A percentile compares a stretch with the other conserved stretches of the same genome.
phyloP scores from a whole-genome alignment of 805 yeast genomes.

The Millerago galiae region DNA sequence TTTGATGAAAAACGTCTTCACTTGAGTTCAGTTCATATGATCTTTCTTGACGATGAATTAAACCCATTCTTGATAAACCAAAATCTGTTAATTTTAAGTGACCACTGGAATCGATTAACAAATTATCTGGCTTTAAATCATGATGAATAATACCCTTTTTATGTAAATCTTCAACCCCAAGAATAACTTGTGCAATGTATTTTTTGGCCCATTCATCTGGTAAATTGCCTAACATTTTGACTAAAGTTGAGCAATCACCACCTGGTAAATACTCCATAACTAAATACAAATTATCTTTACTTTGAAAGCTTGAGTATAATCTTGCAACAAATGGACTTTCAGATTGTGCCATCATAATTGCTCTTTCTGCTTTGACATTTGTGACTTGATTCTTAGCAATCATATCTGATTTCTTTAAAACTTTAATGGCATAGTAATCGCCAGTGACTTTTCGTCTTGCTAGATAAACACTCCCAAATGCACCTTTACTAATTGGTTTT shows the following conservation, averaged over 20 bases:
- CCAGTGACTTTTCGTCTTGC: slow-evolving; percentile 83
- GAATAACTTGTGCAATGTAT: slow-evolving; percentile 84
- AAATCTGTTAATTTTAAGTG: slow-evolving; percentile 93
- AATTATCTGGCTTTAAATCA: slow-evolving; percentile 91
- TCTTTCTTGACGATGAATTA: slow-evolving; percentile 68
- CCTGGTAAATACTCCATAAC: slow-evolving; percentile 97
- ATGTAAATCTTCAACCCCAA: slow-evolving; percentile 88
- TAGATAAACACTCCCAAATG: slow-evolving; percentile 91
- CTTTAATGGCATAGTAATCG: slow-evolving; percentile 93
- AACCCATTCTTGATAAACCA: slow-evolving; percentile 87
- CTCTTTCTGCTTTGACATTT: slow-evolving; percentile 90
- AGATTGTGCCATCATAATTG: slow-evolving; percentile 96
- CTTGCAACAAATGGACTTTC: slow-evolving; percentile 92
- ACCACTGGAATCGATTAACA: slow-evolving; percentile 79
- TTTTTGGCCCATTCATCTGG: slow-evolving; percentile 83
- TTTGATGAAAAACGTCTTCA: slow-evolving; percentile 20
- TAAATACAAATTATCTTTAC: slow-evolving; percentile 74
- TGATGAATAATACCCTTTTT: slow-evolving; percentile 85
- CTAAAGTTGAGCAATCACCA: slow-evolving; percentile 87
- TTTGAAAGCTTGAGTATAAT: slow-evolving; percentile 82
- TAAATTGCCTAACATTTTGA: slow-evolving; percentile 74
- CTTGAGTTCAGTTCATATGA: slow-evolving; percentile 1
- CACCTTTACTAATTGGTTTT: slow-evolving; percentile 94
- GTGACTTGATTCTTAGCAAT: slow-evolving; percentile 94
- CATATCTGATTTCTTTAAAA: slow-evolving; percentile 89